Conservation (phyloP, 257 asterid genomes). For the Solanum ossicruentum region DNA sequence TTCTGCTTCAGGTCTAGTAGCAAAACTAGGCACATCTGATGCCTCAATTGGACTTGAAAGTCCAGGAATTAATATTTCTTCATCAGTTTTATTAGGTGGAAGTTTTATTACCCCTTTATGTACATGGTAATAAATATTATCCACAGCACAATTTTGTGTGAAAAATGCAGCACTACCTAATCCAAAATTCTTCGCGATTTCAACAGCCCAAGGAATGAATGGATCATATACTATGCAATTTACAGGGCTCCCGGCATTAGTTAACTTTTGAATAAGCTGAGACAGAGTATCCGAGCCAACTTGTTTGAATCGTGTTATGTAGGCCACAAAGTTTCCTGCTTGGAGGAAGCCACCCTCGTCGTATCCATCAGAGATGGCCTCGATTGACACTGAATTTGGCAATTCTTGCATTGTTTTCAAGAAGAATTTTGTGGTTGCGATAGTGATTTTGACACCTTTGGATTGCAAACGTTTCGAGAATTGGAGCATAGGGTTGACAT, state of each 20-base stretch:
- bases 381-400: slow-evolving; percentile 7
- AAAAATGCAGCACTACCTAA: not conserved
- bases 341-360: not conserved
- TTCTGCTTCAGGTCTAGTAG: not conserved
- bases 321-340: slow-evolving; percentile 11
- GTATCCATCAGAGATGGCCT: slow-evolving; percentile 7
- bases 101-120: not conserved
- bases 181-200: slow-evolving; percentile 1
- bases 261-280: not conserved
- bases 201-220: slow-evolving; percentile 12
- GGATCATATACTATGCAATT: slow-evolving; percentile 10
- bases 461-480: slow-evolving; percentile 31
- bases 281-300: slow-evolving; percentile 3
- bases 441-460: slow-evolving; percentile 1
- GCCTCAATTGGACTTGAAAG: not conserved
- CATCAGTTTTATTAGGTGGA: not conserved
- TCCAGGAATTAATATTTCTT: not conserved
- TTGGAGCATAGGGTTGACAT: slow-evolving; percentile 39
- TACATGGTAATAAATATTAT: slow-evolving; percentile 3
- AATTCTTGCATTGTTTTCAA: slow-evolving; percentile 1
- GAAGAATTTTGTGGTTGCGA: not conserved
- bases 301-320: slow-evolving; percentile 13
- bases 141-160: slow-evolving; percentile 14
- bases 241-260: not conserved
- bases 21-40: slow-evolving; percentile 6